Base-by-base conservation (phyloP, 2,329 filamentous ascomycete species). In the Aurifilum marmelostoma region DNA sequence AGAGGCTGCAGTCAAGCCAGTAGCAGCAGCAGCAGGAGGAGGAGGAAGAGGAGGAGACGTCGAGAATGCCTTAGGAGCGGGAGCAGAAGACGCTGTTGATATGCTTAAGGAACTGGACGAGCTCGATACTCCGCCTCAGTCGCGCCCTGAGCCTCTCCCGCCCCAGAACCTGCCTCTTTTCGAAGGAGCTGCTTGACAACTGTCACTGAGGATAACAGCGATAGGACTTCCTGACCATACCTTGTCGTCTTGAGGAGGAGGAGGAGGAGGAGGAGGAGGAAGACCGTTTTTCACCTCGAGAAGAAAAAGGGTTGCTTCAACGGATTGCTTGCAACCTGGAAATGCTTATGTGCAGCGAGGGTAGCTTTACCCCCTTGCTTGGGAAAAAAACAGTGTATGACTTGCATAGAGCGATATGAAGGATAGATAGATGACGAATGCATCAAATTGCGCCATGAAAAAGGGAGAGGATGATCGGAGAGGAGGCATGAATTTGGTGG, bases 81-180 rank as follows among this genome's bases (percentile, higher is more conserved):
- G n/a, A 4, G 18, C 27, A 7, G 39, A 72, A 3, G 83, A 84
- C 68, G 76, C 75, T 1, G 76, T 80, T 9, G 79, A 80, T 0
- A 83, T 85, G 80, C 73, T 84, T 56, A 74, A 77, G 7, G 76
- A 75, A 58, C 18, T 58, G 29, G 21, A 8, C 29, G 16, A 58
- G 12, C 18, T 58, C 27, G 18, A 58, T 11, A 8, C 54, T 34
- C 16, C 6, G 16, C 29, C 27, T 32, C 2, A 14, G 27, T 58
- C 27, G n/a, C 27, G 16, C 14, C 29, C 21, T 16, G 52, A 29
- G 29, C 27, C 24, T 58, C 29, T 16, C 12, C 18, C 54, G 54
- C 29, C 29, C 34, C 11, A 21, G 54, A 12, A 18, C 9, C 32
- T 29, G 24, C 12, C 27, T 32, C 16, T 58, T 32, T 2, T 2